phyloP scores from a whole-genome alignment of 1,284 basidiomycete species.

The Baeospora myosura region DNA sequence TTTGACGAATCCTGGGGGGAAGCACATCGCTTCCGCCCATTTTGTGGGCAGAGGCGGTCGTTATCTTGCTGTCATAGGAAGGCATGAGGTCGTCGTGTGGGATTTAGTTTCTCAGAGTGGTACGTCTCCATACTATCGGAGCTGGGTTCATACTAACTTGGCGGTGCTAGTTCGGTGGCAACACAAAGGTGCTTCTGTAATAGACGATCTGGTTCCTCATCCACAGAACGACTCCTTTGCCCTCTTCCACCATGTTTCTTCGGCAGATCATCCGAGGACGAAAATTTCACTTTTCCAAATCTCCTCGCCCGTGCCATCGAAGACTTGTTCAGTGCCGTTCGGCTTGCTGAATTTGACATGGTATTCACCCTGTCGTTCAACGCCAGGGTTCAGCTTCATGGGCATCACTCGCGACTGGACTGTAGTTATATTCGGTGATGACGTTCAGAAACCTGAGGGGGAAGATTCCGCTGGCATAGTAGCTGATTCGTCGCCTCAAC shows the following conservation, averaged over 20 bases:
- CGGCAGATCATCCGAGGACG: slow-evolving; percentile 27
- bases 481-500: slow-evolving; percentile 25
- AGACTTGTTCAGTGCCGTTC: slow-evolving; percentile 50
- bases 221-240: slow-evolving; percentile 51
- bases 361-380: slow-evolving; percentile 31
- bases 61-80: slow-evolving; percentile 50
- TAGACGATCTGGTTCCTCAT: slow-evolving; percentile 46
- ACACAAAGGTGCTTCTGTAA: slow-evolving; percentile 28
- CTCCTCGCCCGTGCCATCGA: slow-evolving; percentile 35
- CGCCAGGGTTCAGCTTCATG: slow-evolving; percentile 45
- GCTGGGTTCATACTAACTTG: not conserved
- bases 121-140: slow-evolving; percentile 27
- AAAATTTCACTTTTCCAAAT: slow-evolving; percentile 42
- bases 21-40: slow-evolving; percentile 36
- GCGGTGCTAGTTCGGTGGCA: slow-evolving; percentile 51
- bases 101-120: slow-evolving; percentile 70
- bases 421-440: slow-evolving; percentile 59
- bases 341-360: slow-evolving; percentile 43
- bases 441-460: slow-evolving; percentile 31
- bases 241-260: slow-evolving; percentile 34
- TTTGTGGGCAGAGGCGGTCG: slow-evolving; percentile 65
- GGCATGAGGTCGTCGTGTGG: slow-evolving; percentile 65
- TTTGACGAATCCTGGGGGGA: slow-evolving; percentile 52
- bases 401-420: slow-evolving; percentile 62
- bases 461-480: slow-evolving; percentile 38